Base-by-base conservation (phyloP, 2,329 filamentous ascomycete genomes). In the Neofusicoccum parvum region DNA sequence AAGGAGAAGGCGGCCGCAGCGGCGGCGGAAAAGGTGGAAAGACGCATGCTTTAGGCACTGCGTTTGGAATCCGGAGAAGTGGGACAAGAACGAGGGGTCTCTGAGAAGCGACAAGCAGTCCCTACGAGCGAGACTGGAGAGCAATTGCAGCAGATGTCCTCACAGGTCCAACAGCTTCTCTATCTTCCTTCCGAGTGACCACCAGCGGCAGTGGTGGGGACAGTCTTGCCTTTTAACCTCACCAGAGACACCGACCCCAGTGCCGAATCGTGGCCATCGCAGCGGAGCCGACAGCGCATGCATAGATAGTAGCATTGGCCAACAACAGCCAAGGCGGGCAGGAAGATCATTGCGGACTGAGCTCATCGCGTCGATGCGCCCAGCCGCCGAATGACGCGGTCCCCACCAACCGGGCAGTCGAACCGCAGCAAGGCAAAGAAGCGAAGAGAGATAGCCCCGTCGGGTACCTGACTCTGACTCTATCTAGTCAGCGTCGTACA, bases 271-370 rank as follows among this genome's bases (percentile, higher is more conserved):
- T 58, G 41, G 48, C 39, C 39, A 45, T 34, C 15, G 14, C 37
- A 43, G 51, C 39, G 54, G 27, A n/a, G 9, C 54, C 41, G 23
- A 36, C 41, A 36, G 39, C 23, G 54, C 56, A 60, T 60, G 56
- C 41, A 37, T 48, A 60, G 56, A 60, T 60, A 60, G 54, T 59
- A 59, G 54, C 54, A 59, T 59, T 59, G 54, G 41, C 54, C 53
- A 58, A 41, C 32, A 36, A 10, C 3, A 12, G 49, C 49, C 51
- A 54, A 54, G 54, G 54, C 39, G 54, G 54, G 54, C 10, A 15
- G 32, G 56, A 46, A 60, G 56, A 60, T 48, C 27, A 37, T 43
- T 48, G 32, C 41, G 39, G 39, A 58, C 17, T 41, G 10, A 17
- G 36, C 23, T 15, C 56, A 36, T 48, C 41, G 32, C 41, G 17